These are phyloP conservation scores for Linaria vulgaris DNA, from an alignment of 257 asterid species.

Conservation along the genomic window DNA sequence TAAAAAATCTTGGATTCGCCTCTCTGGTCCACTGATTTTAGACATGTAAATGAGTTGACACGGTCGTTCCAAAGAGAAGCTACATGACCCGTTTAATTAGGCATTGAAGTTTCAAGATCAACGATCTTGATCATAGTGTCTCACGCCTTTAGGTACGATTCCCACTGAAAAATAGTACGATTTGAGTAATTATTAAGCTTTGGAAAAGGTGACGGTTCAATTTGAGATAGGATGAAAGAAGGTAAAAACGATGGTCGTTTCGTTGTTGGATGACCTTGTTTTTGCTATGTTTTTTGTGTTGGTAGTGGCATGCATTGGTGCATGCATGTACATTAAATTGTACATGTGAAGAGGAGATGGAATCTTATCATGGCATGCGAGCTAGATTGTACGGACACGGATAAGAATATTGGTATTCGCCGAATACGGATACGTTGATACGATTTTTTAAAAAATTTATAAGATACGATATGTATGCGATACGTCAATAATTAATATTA, in stretches of 20 bases:
- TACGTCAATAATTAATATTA: no score
- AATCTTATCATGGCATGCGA: no score
- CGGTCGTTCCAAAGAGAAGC: constrained; percentile 56
- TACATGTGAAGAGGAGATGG: no score
- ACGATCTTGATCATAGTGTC: constrained; percentile 45
- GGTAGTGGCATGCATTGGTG: no score
- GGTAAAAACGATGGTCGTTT: neutral
- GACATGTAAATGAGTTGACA: constrained; percentile 50
- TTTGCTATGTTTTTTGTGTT: neutral
- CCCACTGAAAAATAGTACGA: constrained; percentile 54
- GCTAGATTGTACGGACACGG: no score
- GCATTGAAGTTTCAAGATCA: constrained; percentile 45
- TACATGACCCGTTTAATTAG: constrained; percentile 47
- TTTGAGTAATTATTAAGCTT: constrained; percentile 51
- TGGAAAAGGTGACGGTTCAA: neutral
- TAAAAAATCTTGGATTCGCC: no score
- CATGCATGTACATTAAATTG: no score
- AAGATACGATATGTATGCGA: no score
- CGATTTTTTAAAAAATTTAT: no score
- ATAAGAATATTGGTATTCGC: no score
- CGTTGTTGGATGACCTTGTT: constrained; percentile 1
- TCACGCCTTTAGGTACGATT: constrained; percentile 52
- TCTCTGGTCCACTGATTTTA: constrained; percentile 50
- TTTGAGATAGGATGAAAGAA: neutral
- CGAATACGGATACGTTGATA: no score